A percentile compares a stretch with the other conserved stretches of the same genome.
Conservation (phyloP, 1,139 yeast genomes). For the Arxiozyma bovina region DNA sequence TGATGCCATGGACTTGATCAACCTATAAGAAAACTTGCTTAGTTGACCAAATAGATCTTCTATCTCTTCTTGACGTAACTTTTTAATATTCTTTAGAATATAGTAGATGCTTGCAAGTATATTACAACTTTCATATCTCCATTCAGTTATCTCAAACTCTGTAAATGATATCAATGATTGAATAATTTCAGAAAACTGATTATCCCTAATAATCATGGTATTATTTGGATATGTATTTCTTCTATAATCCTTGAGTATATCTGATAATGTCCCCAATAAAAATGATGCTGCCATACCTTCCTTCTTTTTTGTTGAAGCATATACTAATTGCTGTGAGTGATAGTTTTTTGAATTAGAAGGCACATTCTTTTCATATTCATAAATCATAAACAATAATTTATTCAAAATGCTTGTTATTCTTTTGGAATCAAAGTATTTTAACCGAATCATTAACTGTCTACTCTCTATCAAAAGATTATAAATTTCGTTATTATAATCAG, state of each 20-base stretch:
- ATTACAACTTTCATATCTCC: slow-evolving; percentile 17
- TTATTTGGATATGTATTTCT: neutral
- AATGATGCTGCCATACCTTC: slow-evolving; percentile 15
- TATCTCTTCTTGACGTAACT: slow-evolving; percentile 3
- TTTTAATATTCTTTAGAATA: neutral
- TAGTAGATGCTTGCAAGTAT: slow-evolving; percentile 9
- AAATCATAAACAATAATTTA: slow-evolving; percentile 11
- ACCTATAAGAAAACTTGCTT: slow-evolving; percentile 7
- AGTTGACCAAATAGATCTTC: slow-evolving; percentile 8
- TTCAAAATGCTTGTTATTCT: slow-evolving; percentile 15
- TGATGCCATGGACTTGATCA: slow-evolving; percentile 9
- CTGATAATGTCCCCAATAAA: slow-evolving; percentile 16
- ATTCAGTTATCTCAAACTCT: slow-evolving; percentile 11
- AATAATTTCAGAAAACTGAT: slow-evolving; percentile 19
- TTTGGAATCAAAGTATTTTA: slow-evolving; percentile 14
- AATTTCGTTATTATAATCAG: slow-evolving; percentile 20
- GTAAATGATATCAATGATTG: slow-evolving; percentile 14
- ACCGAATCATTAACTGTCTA: slow-evolving; percentile 14
- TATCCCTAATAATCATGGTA: slow-evolving; percentile 4
- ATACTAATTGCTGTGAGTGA: neutral
- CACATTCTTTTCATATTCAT: slow-evolving; percentile 6
- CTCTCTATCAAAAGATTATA: slow-evolving; percentile 21
- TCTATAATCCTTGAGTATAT: slow-evolving; percentile 3
- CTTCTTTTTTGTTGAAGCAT: neutral
- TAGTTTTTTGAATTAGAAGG: neutral